Percentiles rank a stretch among this genome's conserved stretches.
phyloP scores from a whole-genome alignment of 768 basidiomycete species.

The Xanthoconium purpureum region DNA sequence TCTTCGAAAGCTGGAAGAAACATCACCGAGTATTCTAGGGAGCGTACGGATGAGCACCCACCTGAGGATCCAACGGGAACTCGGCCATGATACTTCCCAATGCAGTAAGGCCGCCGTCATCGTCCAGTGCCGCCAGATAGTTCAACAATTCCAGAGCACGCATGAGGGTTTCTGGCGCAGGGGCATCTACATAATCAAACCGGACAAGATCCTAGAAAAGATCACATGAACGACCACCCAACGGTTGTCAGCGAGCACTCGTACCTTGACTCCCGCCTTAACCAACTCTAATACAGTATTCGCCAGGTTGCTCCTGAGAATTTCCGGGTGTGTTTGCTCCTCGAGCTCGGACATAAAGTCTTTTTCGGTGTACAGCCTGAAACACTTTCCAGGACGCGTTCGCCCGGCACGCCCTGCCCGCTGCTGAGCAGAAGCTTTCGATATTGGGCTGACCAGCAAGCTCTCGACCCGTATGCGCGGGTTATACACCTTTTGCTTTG shows the following conservation, averaged over 20 bases:
- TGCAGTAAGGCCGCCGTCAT: slow-evolving; percentile 86
- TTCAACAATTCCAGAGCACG: slow-evolving; percentile 92
- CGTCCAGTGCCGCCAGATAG: slow-evolving; percentile 88
- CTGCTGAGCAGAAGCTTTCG: slow-evolving; percentile 95
- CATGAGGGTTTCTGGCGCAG: slow-evolving; percentile 96
- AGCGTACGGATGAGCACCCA: slow-evolving; percentile 26
- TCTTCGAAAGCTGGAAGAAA: slow-evolving; percentile 65
- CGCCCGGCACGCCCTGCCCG: slow-evolving; percentile 94
- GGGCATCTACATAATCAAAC: slow-evolving; percentile 90
- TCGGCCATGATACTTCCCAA: slow-evolving; percentile 94
- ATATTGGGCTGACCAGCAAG: slow-evolving; percentile 90
- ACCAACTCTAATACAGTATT: slow-evolving; percentile 92
- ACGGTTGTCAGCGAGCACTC: background rate
- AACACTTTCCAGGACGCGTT: slow-evolving; percentile 96
- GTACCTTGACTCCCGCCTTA: slow-evolving; percentile 87
- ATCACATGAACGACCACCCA: background rate
- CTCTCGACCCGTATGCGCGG: slow-evolving; percentile 95
- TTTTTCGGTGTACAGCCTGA: slow-evolving; percentile 93
- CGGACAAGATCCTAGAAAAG: slow-evolving; percentile 63
- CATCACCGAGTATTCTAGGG: background rate
- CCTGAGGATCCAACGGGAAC: slow-evolving; percentile 98
- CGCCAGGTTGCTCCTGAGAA: slow-evolving; percentile 87
- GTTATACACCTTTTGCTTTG: slow-evolving; percentile 98
- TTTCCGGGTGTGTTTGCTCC: slow-evolving; percentile 97
- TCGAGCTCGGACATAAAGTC: slow-evolving; percentile 95